phyloP scores from a whole-genome alignment of 1,284 basidiomycete species.

The Lignosus rhinocerotis region DNA sequence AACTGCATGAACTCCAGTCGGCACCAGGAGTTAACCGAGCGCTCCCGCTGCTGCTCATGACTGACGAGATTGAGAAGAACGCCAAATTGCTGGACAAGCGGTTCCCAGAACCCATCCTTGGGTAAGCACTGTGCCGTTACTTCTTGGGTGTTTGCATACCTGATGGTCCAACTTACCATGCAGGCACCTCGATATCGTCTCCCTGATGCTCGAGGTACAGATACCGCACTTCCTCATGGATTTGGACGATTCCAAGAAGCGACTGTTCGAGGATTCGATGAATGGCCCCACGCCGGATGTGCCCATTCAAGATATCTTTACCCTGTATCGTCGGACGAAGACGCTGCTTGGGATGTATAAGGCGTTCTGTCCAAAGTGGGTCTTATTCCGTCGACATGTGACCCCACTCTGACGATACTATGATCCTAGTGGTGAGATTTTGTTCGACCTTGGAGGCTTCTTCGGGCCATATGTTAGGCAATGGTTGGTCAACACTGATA shows the following conservation, averaged over 20 bases:
- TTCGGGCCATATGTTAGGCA: conserved; percentile 89
- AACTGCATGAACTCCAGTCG: conserved; percentile 67
- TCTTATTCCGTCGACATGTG: conserved; percentile 11
- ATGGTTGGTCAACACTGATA: conserved; percentile 90
- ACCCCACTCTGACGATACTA: conserved; percentile 7
- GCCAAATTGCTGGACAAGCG: conserved; percentile 83
- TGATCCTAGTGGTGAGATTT: conserved; percentile 47
- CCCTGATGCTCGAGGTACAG: conserved; percentile 72
- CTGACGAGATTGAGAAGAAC: conserved; percentile 86
- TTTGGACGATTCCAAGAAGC: conserved; percentile 69
- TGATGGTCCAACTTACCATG: neutral
- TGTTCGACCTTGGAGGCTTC: conserved; percentile 73
- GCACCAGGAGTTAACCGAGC: conserved; percentile 77
- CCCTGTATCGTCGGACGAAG: conserved; percentile 78
- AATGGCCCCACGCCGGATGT: conserved; percentile 77
- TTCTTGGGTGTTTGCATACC: neutral
- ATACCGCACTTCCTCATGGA: conserved; percentile 80
- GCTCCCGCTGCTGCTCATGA: conserved; percentile 78
- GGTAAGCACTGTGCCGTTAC: conserved; percentile 46
- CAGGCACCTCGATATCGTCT: conserved; percentile 80
- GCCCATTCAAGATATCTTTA: conserved; percentile 87
- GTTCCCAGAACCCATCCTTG: conserved; percentile 81
- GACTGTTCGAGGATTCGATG: conserved; percentile 76
- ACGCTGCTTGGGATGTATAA: conserved; percentile 74
- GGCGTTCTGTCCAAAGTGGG: conserved; percentile 80